phyloP scores from a whole-genome alignment of 2,329 filamentous ascomycete species.

The Neoarthrinium moseri region DNA sequence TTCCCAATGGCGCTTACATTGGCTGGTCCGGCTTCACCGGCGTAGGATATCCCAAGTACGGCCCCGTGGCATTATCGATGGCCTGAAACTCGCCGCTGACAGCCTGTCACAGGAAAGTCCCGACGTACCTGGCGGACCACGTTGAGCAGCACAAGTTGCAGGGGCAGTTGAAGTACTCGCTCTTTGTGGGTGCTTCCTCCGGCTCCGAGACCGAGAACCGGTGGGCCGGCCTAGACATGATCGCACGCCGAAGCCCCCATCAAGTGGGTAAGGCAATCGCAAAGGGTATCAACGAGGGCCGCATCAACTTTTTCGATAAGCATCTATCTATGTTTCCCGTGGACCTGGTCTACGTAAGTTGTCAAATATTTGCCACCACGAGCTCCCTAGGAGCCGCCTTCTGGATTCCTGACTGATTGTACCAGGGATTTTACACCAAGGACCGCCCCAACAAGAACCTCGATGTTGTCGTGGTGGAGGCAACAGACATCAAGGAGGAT shows the following conservation, averaged over 20 bases:
- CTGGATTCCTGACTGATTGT: neutral
- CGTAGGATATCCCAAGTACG: conserved; percentile 83
- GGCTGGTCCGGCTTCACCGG: conserved; percentile 92
- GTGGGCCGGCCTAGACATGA: conserved; percentile 90
- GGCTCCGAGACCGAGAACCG: conserved; percentile 89
- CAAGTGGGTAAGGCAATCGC: conserved; percentile 89
- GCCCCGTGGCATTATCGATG: conserved; percentile 14
- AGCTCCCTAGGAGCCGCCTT: neutral
- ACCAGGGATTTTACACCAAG: conserved; percentile 76
- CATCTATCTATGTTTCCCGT: conserved; percentile 90
- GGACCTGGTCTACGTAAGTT: conserved; percentile 73
- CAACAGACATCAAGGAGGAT: conserved; percentile 82
- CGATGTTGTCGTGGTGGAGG: conserved; percentile 83
- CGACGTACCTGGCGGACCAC: conserved; percentile 80
- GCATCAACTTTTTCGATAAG: conserved; percentile 92
- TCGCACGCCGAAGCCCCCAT: conserved; percentile 79
- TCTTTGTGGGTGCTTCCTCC: conserved; percentile 88
- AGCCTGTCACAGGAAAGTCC: conserved; percentile 66
- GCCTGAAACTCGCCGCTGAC: conserved; percentile 13
- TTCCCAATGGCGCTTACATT: conserved; percentile 82
- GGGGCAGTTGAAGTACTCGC: conserved; percentile 79
- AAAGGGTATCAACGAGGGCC: conserved; percentile 84
- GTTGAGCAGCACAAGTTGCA: conserved; percentile 85
- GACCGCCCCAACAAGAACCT: conserved; percentile 71
- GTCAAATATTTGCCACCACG: conserved; percentile 7